Evolutionary conservation across 371 early-diverging fungal genomes (phyloP).

Genomic region (Lichtheimia ramosa): DNA sequence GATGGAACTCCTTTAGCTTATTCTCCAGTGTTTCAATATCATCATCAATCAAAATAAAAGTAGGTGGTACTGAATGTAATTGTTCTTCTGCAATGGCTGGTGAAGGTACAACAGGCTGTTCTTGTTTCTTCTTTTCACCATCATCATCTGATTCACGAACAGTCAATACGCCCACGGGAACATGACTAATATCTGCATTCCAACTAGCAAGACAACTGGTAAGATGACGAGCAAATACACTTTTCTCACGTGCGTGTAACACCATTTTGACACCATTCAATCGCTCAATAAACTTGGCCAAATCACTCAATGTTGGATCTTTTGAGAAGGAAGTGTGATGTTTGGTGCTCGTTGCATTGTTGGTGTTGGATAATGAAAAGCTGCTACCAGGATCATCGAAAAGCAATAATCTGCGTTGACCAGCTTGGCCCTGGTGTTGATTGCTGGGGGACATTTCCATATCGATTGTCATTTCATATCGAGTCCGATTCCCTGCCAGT

Average conservation of each 20-base stretch:
- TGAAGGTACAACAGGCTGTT: slow-evolving; percentile 15
- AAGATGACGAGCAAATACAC: slow-evolving; percentile 62
- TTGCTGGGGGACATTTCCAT: slow-evolving; percentile 31
- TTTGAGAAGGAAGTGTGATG: slow-evolving; percentile 25
- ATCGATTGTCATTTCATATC: slow-evolving; percentile 39
- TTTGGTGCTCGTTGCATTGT: slow-evolving; percentile 24
- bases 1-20: slow-evolving; percentile 44
- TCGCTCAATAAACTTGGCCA: slow-evolving; percentile 43
- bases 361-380: slow-evolving; percentile 14
- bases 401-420: slow-evolving; percentile 12
- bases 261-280: slow-evolving; percentile 54
- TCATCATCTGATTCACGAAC: slow-evolving; percentile 1
- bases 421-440: slow-evolving; percentile 18
- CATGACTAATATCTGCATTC: slow-evolving; percentile 58
- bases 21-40: slow-evolving; percentile 52
- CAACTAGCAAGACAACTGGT: slow-evolving; percentile 58
- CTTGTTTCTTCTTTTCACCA: background rate
- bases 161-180: slow-evolving; percentile 27
- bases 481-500: slow-evolving; percentile 32
- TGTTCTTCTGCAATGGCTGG: slow-evolving; percentile 40
- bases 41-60: slow-evolving; percentile 64
- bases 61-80: slow-evolving; percentile 41
- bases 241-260: slow-evolving; percentile 54
- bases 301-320: slow-evolving; percentile 58
- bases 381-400: slow-evolving; percentile 9